Evolutionary conservation across 805 yeast species (phyloP).

Genomic region (Metschnikowia gruessii): DNA sequence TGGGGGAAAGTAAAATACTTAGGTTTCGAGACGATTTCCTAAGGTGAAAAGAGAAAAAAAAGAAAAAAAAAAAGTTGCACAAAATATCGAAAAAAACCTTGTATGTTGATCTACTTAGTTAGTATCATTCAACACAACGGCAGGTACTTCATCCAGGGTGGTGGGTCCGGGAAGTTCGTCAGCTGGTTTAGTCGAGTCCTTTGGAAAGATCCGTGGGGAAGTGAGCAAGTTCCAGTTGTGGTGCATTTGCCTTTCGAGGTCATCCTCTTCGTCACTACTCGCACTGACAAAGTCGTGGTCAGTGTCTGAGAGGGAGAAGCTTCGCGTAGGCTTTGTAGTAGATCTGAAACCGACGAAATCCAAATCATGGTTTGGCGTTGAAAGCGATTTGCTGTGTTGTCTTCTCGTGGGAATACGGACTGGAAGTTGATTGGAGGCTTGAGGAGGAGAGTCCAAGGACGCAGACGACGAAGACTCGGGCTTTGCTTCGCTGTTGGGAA

Average conservation of each 20-base stretch:
- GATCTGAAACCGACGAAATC: conserved; percentile 39
- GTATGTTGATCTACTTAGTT: too few relatives aligned
- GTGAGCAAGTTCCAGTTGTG: conserved; percentile 2
- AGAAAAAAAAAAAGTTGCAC: background rate
- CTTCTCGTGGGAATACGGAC: conserved; percentile 17
- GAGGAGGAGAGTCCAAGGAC: conserved; percentile 4
- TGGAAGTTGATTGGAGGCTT: conserved; percentile 14
- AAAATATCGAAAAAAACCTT: too few relatives aligned
- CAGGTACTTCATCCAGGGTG: conserved; percentile 7
- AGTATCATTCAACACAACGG: conserved; percentile 8
- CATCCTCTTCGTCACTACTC: conserved; percentile 19
- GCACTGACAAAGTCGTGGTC: conserved; percentile 19
- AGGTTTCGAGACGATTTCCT: too few relatives aligned
- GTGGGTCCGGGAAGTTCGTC: background rate
- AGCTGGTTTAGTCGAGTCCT: background rate
- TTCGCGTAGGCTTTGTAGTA: conserved; percentile 9
- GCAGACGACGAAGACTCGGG: conserved; percentile 1
- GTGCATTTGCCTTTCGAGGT: conserved; percentile 4
- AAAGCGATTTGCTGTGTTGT: conserved; percentile 36
- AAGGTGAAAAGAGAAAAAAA: too few relatives aligned
- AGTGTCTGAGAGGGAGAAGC: conserved; percentile 17
- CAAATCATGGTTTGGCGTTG: conserved; percentile 30
- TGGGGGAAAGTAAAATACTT: too few relatives aligned
- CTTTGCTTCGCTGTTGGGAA: conserved; percentile 47
- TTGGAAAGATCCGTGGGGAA: background rate